Base-by-base conservation (phyloP, 345 rosid genomes). In the Triadica sebifera region DNA sequence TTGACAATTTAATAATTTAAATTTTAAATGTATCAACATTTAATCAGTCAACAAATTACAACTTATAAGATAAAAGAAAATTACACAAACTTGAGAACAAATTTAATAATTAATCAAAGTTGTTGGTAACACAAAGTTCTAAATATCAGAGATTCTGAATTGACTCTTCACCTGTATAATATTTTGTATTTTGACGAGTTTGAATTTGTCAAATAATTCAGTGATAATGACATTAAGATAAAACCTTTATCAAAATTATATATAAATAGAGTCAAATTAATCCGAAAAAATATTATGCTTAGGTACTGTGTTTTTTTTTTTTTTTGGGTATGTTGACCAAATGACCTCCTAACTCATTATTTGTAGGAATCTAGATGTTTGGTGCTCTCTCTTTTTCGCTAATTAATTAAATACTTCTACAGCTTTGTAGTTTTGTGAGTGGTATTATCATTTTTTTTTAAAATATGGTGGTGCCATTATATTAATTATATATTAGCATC, bases 171-270 rank as follows among this genome's bases (percentile, higher is more conserved):
- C 11, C 50, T n/a, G 49, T n/a, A 13, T 5, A 34, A 59, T 24
- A 19, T 5, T 17, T 3, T 29, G 0, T 29, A 7, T 3, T 24
- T 49, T n/a, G 17, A 37, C 5, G 56, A 15, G 57, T 64, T 60
- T 38, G 49, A 49, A 59, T 72, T 52, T 63, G 46, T 52, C 13
- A 38, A 3, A n/a, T 41, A 50, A 55, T 49, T 12, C 3, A 12
- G n/a, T 43, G 74, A 71, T 16, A 41, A 24, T 0, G 74, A 71
- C 73, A 56, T 70, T 71, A 16, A 7, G 38, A 70, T 58, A 55
- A 55, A 43, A 13, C 49, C 41, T 25, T n/a, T n/a, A 12, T 11
- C 38, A 22, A 39, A 10, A 6, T 15, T n/a, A n/a, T n/a, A n/a
- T n/a, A n/a, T n/a, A n/a, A n/a, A 46, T 16, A 17, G 0, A 4